Percentiles rank a stretch among this genome's conserved stretches.
Evolutionary conservation across 345 rosid species (phyloP).

Genomic region (Salix dunnii): DNA sequence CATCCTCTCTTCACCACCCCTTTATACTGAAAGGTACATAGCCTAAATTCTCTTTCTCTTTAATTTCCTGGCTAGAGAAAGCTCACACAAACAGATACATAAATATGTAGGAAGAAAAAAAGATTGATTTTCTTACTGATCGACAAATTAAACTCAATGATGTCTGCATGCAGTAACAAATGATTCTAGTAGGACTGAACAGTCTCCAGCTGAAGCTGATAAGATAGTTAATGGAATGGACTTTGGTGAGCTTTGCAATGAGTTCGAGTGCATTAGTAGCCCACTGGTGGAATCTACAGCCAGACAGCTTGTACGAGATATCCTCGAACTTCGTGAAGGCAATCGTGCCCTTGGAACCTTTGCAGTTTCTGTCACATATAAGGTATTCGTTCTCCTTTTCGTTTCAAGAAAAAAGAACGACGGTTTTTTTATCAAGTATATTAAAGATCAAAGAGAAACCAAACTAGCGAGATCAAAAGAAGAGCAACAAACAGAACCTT

Average conservation of each 20-base stretch:
- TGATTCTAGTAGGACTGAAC: conserved; percentile 42
- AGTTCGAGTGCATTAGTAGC: conserved; percentile 86
- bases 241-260: conserved; percentile 86
- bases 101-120: background rate
- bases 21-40: conserved; percentile 27
- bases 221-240: conserved; percentile 69
- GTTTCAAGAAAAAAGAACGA: too few species aligned
- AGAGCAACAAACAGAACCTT: too few species aligned
- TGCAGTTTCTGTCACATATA: conserved; percentile 69
- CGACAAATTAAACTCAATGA: background rate
- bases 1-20: conserved; percentile 3
- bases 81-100: background rate
- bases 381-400: conserved; percentile 36
- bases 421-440: too few species aligned
- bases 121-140: background rate
- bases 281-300: conserved; percentile 89
- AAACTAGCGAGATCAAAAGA: too few species aligned
- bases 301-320: conserved; percentile 74
- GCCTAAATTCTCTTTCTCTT: background rate
- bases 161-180: conserved; percentile 36
- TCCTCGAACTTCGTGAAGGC: conserved; percentile 70
- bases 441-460: too few species aligned
- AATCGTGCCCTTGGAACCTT: conserved; percentile 70
- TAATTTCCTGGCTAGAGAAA: too few species aligned
- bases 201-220: conserved; percentile 54